Percentiles rank a stretch among this genome's conserved stretches.
These are phyloP conservation scores for Lactifluus subvellereus DNA, from an alignment of 768 basidiomycete genomes.

Conservation along the genomic window DNA sequence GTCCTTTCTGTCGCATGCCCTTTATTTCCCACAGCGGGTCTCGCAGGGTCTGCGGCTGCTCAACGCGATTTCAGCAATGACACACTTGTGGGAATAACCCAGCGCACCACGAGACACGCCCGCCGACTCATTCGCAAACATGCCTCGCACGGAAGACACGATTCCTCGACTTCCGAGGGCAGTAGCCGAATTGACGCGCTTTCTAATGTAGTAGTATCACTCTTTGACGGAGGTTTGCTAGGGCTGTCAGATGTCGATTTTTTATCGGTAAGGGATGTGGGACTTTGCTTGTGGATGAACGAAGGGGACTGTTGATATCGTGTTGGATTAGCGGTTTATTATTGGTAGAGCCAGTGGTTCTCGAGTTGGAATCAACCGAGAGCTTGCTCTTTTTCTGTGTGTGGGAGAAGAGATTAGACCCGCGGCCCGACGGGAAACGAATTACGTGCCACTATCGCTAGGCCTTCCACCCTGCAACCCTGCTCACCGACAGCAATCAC, in stretches of 20 bases:
- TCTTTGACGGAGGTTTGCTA: background rate
- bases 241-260: constrained; percentile 15
- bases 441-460: constrained; percentile 50
- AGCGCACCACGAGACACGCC: background rate
- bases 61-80: background rate
- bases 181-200: constrained; percentile 23
- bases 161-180: constrained; percentile 19
- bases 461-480: constrained; percentile 43
- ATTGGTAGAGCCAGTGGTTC: constrained; percentile 29
- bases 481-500: constrained; percentile 44
- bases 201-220: constrained; percentile 8
- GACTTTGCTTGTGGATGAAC: constrained; percentile 8
- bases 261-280: background rate
- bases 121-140: constrained; percentile 12
- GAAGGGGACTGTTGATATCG: constrained; percentile 16
- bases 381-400: constrained; percentile 24
- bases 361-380: constrained; percentile 28
- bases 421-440: background rate
- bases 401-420: background rate
- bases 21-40: background rate
- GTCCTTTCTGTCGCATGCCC: background rate
- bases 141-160: constrained; percentile 18
- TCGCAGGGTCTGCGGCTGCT: background rate
- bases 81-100: background rate
- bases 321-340: constrained; percentile 26